Percentiles rank a stretch among this genome's conserved stretches.
Evolutionary conservation across 345 rosid genomes (phyloP).

Genomic region (Eucalyptus virginea): DNA sequence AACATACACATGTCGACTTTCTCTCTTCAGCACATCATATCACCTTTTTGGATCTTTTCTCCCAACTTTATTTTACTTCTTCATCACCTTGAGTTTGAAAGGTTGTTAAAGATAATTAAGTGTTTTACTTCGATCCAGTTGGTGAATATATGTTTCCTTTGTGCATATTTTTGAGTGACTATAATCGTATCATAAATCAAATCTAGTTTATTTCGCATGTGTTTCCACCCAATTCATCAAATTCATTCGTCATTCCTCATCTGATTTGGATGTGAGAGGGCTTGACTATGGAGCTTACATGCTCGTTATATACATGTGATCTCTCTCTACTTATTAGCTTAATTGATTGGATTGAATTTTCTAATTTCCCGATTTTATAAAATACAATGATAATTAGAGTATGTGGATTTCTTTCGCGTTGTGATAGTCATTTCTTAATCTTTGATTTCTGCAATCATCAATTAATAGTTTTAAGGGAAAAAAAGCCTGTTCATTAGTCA

Average conservation of each 20-base stretch:
- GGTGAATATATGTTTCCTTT: background rate
- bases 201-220: background rate
- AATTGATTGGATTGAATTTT: background rate
- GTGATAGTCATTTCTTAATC: background rate
- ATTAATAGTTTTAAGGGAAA: background rate
- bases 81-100: background rate
- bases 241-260: too few species aligned
- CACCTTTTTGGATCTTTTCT: background rate
- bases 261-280: background rate
- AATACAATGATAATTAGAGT: background rate
- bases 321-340: too few species aligned
- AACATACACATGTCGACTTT: background rate
- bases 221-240: background rate
- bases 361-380: too few species aligned
- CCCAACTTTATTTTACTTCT: background rate
- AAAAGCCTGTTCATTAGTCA: background rate
- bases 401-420: too few species aligned
- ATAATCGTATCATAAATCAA: background rate
- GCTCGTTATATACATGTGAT: background rate
- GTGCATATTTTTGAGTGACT: background rate
- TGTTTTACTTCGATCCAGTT: background rate
- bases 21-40: background rate
- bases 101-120: background rate
- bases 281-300: background rate
- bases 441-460: background rate